Evolutionary conservation across 169 alveolate genomes (phyloP).

Genomic region (Plasmodium gaboni): DNA sequence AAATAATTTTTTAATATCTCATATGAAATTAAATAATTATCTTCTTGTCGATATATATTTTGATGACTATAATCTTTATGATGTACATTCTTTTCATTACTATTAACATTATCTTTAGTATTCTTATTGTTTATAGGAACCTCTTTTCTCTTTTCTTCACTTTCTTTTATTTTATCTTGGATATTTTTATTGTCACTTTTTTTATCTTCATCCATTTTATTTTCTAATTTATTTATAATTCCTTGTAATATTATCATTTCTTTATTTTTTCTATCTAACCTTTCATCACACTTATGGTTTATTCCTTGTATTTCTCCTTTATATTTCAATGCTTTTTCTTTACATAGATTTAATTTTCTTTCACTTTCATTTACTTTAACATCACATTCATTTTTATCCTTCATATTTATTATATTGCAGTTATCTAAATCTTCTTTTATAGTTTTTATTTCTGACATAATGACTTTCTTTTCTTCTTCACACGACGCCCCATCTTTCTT

Average conservation of each 20-base stretch:
- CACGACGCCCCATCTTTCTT: slow-evolving; percentile 11
- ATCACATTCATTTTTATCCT: neutral
- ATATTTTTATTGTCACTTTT: too few relatives aligned
- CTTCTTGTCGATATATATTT: neutral
- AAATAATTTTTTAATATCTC: slow-evolving; percentile 17
- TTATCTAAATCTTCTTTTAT: slow-evolving; percentile 18
- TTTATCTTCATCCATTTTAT: neutral
- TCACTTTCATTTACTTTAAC: slow-evolving; percentile 6
- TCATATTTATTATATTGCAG: neutral
- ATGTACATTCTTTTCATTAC: slow-evolving; percentile 4
- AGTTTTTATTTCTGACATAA: slow-evolving; percentile 1
- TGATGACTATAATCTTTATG: neutral
- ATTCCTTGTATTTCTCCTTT: slow-evolving; percentile 12
- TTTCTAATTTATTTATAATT: slow-evolving; percentile 34
- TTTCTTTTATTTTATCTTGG: too few relatives aligned
- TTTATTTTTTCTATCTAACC: slow-evolving; percentile 19
- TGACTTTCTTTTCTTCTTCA: slow-evolving; percentile 14
- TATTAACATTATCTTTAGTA: neutral
- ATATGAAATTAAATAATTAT: slow-evolving; percentile 41
- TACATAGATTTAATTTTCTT: slow-evolving; percentile 18
- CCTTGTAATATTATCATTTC: slow-evolving; percentile 12
- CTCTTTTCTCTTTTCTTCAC: too few relatives aligned
- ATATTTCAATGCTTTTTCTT: slow-evolving; percentile 22
- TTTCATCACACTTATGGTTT: neutral
- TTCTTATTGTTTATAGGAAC: too few relatives aligned